Evolutionary conservation across 2,329 filamentous ascomycete genomes (phyloP).

Genomic region (Pyrenophora seminiperda): DNA sequence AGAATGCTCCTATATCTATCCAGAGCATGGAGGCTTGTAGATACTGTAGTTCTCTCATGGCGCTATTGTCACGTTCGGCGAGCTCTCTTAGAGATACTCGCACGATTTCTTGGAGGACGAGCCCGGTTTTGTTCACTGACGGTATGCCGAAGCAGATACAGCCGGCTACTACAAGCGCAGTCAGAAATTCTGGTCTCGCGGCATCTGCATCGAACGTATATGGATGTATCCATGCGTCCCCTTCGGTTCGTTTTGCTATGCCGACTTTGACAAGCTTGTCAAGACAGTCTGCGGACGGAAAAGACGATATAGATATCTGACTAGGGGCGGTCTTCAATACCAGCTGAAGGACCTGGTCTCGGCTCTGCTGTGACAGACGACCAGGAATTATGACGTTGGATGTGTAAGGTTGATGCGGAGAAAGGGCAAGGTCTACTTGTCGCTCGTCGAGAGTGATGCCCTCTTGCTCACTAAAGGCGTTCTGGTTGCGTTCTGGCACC

Average conservation of each 20-base stretch:
- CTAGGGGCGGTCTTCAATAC: slow-evolving; percentile 37
- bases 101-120: slow-evolving; percentile 39
- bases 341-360: slow-evolving; percentile 40
- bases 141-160: slow-evolving; percentile 43
- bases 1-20: slow-evolving; percentile 61
- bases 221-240: slow-evolving; percentile 43
- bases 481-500: slow-evolving; percentile 34
- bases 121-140: slow-evolving; percentile 36
- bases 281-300: slow-evolving; percentile 37
- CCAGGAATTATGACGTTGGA: slow-evolving; percentile 32
- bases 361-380: slow-evolving; percentile 21
- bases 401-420: slow-evolving; percentile 35
- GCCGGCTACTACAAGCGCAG: slow-evolving; percentile 37
- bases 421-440: slow-evolving; percentile 34
- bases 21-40: slow-evolving; percentile 58
- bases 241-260: slow-evolving; percentile 40
- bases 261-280: slow-evolving; percentile 41
- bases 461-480: slow-evolving; percentile 38
- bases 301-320: slow-evolving; percentile 35
- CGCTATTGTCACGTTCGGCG: slow-evolving; percentile 38
- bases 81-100: slow-evolving; percentile 35
- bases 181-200: slow-evolving; percentile 32
- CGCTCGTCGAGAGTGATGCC: slow-evolving; percentile 33
- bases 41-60: slow-evolving; percentile 54
- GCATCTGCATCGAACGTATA: slow-evolving; percentile 35